These are phyloP conservation scores for Rhodomyrtus tomentosa DNA, from an alignment of 345 rosid species.

Conservation along the genomic window DNA sequence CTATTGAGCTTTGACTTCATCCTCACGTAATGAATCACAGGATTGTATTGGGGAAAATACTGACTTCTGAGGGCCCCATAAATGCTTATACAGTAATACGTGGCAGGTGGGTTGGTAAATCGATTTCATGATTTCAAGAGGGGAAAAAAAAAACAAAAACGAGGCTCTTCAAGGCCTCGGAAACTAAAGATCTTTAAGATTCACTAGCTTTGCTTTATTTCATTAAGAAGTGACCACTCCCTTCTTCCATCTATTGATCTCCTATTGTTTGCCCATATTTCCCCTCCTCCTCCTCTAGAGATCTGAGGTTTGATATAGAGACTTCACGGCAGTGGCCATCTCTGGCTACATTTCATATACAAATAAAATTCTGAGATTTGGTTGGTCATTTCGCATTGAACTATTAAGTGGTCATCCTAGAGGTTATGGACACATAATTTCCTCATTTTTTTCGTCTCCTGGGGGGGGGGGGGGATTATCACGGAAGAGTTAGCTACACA, in stretches of 20 bases:
- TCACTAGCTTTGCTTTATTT: background rate
- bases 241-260: background rate
- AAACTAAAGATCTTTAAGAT: background rate
- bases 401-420: background rate
- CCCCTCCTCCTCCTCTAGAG: background rate
- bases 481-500: background rate
- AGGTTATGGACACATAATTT: background rate
- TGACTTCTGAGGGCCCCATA: constrained; percentile 78
- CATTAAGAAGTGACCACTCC: background rate
- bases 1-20: constrained; percentile 14
- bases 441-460: background rate
- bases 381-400: background rate
- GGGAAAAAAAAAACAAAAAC: background rate
- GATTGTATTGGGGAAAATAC: constrained; percentile 92
- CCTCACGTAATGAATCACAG: constrained; percentile 67
- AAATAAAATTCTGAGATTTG: background rate
- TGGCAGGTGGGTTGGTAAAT: constrained; percentile 97
- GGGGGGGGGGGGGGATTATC: background rate
- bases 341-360: background rate
- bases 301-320: background rate
- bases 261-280: background rate
- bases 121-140: constrained; percentile 16
- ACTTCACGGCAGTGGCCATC: background rate
- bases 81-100: constrained; percentile 72
- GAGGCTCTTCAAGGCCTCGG: background rate